Percentiles rank a stretch among this genome's conserved stretches.
Conservation (phyloP, 768 basidiomycete genomes). For the Hygrophorus pudorinus region DNA sequence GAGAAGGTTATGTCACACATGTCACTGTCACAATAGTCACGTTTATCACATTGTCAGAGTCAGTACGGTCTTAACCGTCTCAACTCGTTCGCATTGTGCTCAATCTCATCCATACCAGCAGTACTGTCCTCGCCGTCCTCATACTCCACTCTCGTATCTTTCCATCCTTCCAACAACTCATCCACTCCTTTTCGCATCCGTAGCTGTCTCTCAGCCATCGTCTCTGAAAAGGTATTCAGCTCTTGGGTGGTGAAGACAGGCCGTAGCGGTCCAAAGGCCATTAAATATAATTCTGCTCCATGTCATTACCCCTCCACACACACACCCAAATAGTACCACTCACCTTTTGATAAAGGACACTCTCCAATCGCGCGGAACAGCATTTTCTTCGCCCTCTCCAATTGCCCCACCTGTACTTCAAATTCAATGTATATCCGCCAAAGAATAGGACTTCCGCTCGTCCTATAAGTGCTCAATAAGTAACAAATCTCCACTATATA, state of each 20-base stretch:
- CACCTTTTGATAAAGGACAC: conserved; percentile 71
- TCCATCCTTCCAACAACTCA: conserved; percentile 38
- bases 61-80: conserved; percentile 58
- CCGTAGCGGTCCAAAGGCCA: conserved; percentile 68
- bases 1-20: conserved; percentile 1
- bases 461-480: conserved; percentile 29
- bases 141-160: conserved; percentile 23
- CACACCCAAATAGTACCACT: conserved; percentile 1
- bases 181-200: conserved; percentile 56
- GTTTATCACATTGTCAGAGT: conserved; percentile 16
- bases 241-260: conserved; percentile 50
- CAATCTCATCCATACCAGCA: conserved; percentile 40
- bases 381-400: conserved; percentile 56
- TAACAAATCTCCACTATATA: conserved; percentile 3
- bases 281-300: conserved; percentile 56
- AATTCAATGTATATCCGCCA: conserved; percentile 74
- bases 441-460: conserved; percentile 50
- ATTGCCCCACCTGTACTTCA: conserved; percentile 54
- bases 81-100: conserved; percentile 47
- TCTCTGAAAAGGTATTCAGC: conserved; percentile 51
- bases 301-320: conserved; percentile 9
- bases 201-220: conserved; percentile 69
- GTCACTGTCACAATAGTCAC: too few relatives aligned
- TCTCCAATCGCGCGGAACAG: conserved; percentile 67
- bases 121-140: conserved; percentile 20